Evolutionary conservation across 2,329 filamentous ascomycete genomes (phyloP).

Genomic region (Verticillium alfalfae): DNA sequence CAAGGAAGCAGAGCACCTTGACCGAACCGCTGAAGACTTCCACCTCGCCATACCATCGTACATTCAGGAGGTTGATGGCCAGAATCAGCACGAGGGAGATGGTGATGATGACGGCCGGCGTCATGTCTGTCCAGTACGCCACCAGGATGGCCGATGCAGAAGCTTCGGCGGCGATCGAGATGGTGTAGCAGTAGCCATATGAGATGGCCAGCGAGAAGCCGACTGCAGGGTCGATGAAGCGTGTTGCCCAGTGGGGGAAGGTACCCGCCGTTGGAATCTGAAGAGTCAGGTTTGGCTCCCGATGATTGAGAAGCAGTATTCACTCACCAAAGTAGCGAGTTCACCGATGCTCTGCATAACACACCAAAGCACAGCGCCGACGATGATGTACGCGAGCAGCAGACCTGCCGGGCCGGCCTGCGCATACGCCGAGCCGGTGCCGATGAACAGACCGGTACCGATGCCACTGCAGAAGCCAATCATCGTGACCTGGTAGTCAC

Average conservation of each 20-base stretch:
- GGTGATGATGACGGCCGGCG: slow-evolving; percentile 55
- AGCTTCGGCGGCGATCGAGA: slow-evolving; percentile 38
- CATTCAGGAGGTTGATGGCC: slow-evolving; percentile 64
- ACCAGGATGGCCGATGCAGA: slow-evolving; percentile 40
- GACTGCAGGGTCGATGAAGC: slow-evolving; percentile 19
- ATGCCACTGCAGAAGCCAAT: slow-evolving; percentile 22
- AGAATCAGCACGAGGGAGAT: slow-evolving; percentile 41
- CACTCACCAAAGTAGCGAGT: slow-evolving; percentile 13
- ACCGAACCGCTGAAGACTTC: slow-evolving; percentile 72
- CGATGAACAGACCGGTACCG: slow-evolving; percentile 38
- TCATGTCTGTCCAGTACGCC: slow-evolving; percentile 27
- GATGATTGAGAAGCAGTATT: neutral
- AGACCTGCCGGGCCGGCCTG: slow-evolving; percentile 29
- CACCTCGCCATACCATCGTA: slow-evolving; percentile 69
- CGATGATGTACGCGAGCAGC: slow-evolving; percentile 38
- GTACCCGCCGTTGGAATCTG: slow-evolving; percentile 13
- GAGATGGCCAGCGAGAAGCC: slow-evolving; percentile 35
- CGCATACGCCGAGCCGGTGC: slow-evolving; percentile 23
- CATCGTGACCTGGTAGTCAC: slow-evolving; percentile 8
- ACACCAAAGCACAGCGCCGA: slow-evolving; percentile 49
- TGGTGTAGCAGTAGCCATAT: slow-evolving; percentile 40
- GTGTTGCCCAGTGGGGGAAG: slow-evolving; percentile 17
- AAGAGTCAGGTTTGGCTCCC: neutral
- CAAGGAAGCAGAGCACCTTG: slow-evolving; percentile 67
- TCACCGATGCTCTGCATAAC: slow-evolving; percentile 40